Conservation (phyloP, 2,329 filamentous ascomycete genomes). For the Fusarium tjaetaba region DNA sequence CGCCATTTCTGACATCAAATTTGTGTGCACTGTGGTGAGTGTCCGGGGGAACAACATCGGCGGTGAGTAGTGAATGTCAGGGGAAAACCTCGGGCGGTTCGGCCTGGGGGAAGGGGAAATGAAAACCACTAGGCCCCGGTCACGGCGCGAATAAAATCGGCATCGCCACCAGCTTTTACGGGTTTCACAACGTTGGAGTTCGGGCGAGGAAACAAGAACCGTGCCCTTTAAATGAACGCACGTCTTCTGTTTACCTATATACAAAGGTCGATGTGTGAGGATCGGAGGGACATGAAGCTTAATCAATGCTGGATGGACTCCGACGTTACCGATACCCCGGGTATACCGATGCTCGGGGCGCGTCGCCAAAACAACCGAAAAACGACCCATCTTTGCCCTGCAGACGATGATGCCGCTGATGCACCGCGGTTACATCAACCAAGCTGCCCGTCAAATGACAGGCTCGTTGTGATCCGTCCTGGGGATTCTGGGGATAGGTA, state of each 20-base stretch:
- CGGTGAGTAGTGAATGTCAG: slow-evolving; percentile 20
- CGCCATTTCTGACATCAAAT: slow-evolving; percentile 7
- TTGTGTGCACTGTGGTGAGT: slow-evolving; percentile 18
- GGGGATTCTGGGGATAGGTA: not conserved
- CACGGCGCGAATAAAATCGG: slow-evolving; percentile 14
- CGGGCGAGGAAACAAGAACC: not conserved
- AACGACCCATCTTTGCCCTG: not conserved
- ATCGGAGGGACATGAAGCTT: not conserved
- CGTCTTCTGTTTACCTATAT: not conserved
- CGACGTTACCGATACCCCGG: slow-evolving; percentile 30
- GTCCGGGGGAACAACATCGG: slow-evolving; percentile 24
- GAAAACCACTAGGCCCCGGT: slow-evolving; percentile 8
- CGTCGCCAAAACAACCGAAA: slow-evolving; percentile 1
- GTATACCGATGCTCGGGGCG: slow-evolving; percentile 24
- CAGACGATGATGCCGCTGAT: not conserved
- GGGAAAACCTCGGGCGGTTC: slow-evolving; percentile 22
- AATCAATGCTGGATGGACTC: not conserved
- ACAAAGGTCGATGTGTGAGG: not conserved
- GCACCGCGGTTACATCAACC: slow-evolving; percentile 14
- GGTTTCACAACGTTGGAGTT: not conserved
- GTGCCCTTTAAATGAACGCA: not conserved
- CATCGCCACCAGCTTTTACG: slow-evolving; percentile 14
- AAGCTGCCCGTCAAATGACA: not conserved
- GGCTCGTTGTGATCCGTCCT: not conserved
- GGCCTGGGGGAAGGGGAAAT: slow-evolving; percentile 4